Evolutionary conservation across 2,329 filamentous ascomycete species (phyloP), one percentile per base, ranked within the genome.

Genomic region (Penicillium sp.): DNA sequence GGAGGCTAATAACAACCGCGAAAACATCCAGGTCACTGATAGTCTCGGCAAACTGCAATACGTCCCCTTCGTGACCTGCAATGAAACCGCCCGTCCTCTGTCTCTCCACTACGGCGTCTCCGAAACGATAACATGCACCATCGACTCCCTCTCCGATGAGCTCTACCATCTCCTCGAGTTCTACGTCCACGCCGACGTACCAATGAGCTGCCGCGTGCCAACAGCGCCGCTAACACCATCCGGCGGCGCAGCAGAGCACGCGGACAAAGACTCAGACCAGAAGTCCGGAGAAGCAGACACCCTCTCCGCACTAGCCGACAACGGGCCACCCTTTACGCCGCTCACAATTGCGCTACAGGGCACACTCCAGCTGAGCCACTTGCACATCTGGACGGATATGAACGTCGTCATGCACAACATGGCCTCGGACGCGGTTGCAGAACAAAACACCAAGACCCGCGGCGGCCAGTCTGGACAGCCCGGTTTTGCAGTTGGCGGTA

Each of bases 141-240:
- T 78, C 52, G 67, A 71, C 50, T 68, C 70, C 28, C 72, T 78
- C 9, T 71, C 76, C 28, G 79, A 80, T 53, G 68, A 77, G 2
- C 69, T 77, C 32, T 75, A 80, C 57, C 79, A 81, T 58, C 62
- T 79, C 22, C 56, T 78, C 37, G 66, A 97, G 73, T 97, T 96
- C 78, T 97, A 97, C 77, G 84, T 97, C 68, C 93, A 97, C 77
- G 89, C 86, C 74, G 93, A 98, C 71, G 90, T 89, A 17, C 93
- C 93, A 9, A 77, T 97, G 43, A 83, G 88, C 48, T 98, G 93
- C 71, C 90, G 93, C 45, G 81, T 97, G 13, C 88, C 91, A 26
- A 81, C 88, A 0, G 83, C 85, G 7, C 91, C 91, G 0, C 71
- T 81, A 2, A 64, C 71, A 49, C 62, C 53, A 26, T 49, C 57